Evolutionary conservation across 805 yeast species (phyloP).

Genomic region (Wickerhamiella shivajii): DNA sequence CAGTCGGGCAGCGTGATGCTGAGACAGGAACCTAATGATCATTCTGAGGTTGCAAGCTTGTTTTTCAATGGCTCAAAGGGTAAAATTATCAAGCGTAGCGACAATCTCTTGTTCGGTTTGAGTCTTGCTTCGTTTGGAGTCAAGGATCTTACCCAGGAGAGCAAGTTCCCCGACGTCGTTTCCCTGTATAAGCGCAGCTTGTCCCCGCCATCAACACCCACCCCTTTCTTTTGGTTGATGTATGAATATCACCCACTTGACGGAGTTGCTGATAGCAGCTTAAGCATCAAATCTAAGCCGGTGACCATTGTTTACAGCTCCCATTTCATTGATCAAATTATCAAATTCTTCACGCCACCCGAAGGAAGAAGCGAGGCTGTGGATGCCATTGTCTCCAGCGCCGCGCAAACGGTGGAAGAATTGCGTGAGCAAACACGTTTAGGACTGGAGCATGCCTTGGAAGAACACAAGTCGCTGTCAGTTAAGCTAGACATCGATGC

Average conservation of each 20-base stretch:
- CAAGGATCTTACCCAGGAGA: slow-evolving; percentile 69
- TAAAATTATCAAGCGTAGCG: slow-evolving; percentile 60
- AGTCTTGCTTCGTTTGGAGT: slow-evolving; percentile 69
- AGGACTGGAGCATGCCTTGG: slow-evolving; percentile 85
- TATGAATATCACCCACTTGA: slow-evolving; percentile 83
- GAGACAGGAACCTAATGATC: slow-evolving; percentile 18
- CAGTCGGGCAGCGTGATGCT: slow-evolving; percentile 67
- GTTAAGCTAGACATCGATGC: slow-evolving; percentile 83
- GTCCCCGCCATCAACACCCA: too few species aligned
- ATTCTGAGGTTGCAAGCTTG: slow-evolving; percentile 51
- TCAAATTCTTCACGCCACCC: slow-evolving; percentile 73
- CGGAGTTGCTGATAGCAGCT: slow-evolving; percentile 63
- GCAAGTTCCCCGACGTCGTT: slow-evolving; percentile 76
- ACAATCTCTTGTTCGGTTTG: slow-evolving; percentile 57
- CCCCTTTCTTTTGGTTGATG: slow-evolving; percentile 51
- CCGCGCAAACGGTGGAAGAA: slow-evolving; percentile 88
- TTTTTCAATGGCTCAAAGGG: slow-evolving; percentile 71
- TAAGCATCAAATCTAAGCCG: slow-evolving; percentile 62
- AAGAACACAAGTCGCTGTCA: slow-evolving; percentile 83
- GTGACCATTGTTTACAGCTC: slow-evolving; percentile 85
- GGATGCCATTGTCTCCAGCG: slow-evolving; percentile 83
- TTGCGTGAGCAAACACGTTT: slow-evolving; percentile 77
- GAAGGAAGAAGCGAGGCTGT: slow-evolving; percentile 73
- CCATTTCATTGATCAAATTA: slow-evolving; percentile 61
- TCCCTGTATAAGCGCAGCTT: neutral